Percentiles rank a stretch among this genome's conserved stretches.
Evolutionary conservation across 305 asterid species (phyloP).

Genomic region (Caryopteris hybrid): DNA sequence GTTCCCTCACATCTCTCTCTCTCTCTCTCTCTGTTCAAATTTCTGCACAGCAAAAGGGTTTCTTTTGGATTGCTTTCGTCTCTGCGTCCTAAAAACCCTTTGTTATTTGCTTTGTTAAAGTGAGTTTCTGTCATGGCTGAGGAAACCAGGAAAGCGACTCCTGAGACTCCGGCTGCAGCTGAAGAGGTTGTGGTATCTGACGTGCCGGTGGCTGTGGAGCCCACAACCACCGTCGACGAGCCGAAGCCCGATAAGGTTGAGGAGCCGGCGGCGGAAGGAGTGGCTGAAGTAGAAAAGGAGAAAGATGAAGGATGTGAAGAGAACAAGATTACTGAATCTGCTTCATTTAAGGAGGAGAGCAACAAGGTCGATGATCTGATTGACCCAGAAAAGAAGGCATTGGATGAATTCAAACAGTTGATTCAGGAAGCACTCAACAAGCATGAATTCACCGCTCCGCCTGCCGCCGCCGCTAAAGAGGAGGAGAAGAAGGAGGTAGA

Average conservation of each 20-base stretch:
- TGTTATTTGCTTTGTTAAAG: not conserved
- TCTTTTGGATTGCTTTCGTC: not conserved
- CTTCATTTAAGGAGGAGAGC: slow-evolving; percentile 74
- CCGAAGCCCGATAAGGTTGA: slow-evolving; percentile 34
- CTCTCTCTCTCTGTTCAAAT: not conserved
- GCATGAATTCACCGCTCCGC: slow-evolving; percentile 67
- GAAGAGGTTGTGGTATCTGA: slow-evolving; percentile 35
- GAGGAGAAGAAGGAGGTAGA: slow-evolving; percentile 37
- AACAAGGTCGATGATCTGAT: slow-evolving; percentile 76
- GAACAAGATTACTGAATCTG: slow-evolving; percentile 45
- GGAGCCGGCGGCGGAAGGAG: slow-evolving; percentile 13
- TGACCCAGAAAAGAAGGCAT: slow-evolving; percentile 69
- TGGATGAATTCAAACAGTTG: slow-evolving; percentile 64
- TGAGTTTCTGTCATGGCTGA: slow-evolving; percentile 51
- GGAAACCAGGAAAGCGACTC: slow-evolving; percentile 44
- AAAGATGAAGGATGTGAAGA: slow-evolving; percentile 27
- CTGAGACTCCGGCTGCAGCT: slow-evolving; percentile 26
- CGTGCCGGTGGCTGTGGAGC: slow-evolving; percentile 39
- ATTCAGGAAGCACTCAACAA: slow-evolving; percentile 73
- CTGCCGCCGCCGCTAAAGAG: slow-evolving; percentile 37
- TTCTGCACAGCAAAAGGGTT: not conserved
- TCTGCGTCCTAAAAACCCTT: not conserved
- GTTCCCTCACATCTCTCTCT: not conserved
- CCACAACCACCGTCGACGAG: slow-evolving; percentile 25
- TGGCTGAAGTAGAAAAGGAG: no score